phyloP scores from a whole-genome alignment of 305 asterid genomes.

The Stenogyne calaminthoides region DNA sequence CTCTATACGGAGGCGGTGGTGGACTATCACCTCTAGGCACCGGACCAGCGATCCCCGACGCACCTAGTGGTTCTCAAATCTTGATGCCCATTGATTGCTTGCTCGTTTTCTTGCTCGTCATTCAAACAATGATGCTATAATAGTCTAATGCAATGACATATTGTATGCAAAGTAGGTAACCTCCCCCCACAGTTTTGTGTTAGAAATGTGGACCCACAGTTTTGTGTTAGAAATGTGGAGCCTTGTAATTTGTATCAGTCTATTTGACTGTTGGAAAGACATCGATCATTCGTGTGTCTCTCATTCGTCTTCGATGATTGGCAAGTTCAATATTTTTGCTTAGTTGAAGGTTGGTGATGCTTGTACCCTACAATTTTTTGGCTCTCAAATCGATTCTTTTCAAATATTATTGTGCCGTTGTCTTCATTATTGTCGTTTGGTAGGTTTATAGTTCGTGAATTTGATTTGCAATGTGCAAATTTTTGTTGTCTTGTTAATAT shows the following conservation, averaged over 20 bases:
- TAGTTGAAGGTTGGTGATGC: constrained; percentile 18
- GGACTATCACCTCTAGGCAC: constrained; percentile 33
- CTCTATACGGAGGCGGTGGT: constrained; percentile 31
- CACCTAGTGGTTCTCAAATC: constrained; percentile 31
- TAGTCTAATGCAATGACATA: neutral
- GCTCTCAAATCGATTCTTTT: constrained; percentile 14
- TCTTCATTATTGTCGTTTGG: neutral
- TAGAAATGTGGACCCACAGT: constrained; percentile 25
- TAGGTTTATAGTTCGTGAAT: neutral
- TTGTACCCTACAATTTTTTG: neutral
- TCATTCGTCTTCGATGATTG: neutral
- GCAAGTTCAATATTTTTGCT: constrained; percentile 23
- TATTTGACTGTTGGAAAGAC: constrained; percentile 15
- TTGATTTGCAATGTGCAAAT: neutral
- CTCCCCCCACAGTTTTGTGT: constrained; percentile 20
- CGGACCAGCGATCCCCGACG: constrained; percentile 34
- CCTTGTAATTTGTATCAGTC: neutral
- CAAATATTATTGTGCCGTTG: neutral
- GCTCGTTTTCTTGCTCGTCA: constrained; percentile 26
- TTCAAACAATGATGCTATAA: constrained; percentile 2
- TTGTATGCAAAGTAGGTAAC: constrained; percentile 27
- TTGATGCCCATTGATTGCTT: constrained; percentile 12
- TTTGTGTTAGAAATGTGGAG: constrained; percentile 27
- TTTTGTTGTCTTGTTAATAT: neutral
- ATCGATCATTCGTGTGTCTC: neutral